phyloP scores from a whole-genome alignment of 495 filamentous ascomycete species.

The Penicillium flavigenum region DNA sequence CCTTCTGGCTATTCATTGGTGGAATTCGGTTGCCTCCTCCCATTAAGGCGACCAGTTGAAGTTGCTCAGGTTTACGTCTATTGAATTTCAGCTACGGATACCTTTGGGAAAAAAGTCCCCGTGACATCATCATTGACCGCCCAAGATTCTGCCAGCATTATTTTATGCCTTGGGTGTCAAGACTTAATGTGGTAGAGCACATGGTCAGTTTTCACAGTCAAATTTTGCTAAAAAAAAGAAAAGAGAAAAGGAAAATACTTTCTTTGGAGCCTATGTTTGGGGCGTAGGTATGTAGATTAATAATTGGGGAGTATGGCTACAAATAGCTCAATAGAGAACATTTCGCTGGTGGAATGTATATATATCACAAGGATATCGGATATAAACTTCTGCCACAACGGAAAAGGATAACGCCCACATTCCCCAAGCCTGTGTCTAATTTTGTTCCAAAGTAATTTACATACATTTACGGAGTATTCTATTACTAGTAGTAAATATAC shows the following conservation, averaged over 20 bases:
- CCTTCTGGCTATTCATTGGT: neutral
- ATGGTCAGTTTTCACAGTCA: neutral
- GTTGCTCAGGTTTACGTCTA: neutral
- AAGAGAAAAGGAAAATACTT: no score
- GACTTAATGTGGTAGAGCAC: neutral
- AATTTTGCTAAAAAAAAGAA: neutral
- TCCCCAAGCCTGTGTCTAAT: no score
- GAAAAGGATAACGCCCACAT: neutral
- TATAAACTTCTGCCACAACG: neutral
- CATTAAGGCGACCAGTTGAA: conserved; percentile 11
- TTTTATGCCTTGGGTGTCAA: neutral
- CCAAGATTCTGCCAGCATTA: neutral
- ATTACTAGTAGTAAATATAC: neutral
- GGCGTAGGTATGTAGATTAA: no score
- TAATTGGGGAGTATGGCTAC: no score
- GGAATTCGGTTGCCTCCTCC: conserved; percentile 19
- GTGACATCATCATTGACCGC: conserved; percentile 14
- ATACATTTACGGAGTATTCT: no score
- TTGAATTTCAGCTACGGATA: neutral
- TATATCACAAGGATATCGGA: neutral
- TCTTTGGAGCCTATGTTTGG: no score
- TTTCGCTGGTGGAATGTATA: neutral
- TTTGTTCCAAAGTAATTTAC: no score
- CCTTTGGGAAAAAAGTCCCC: neutral
- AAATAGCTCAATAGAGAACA: no score